These are phyloP conservation scores for Melampsora medusae DNA, from an alignment of 1,284 basidiomycete genomes.

Conservation along the genomic window DNA sequence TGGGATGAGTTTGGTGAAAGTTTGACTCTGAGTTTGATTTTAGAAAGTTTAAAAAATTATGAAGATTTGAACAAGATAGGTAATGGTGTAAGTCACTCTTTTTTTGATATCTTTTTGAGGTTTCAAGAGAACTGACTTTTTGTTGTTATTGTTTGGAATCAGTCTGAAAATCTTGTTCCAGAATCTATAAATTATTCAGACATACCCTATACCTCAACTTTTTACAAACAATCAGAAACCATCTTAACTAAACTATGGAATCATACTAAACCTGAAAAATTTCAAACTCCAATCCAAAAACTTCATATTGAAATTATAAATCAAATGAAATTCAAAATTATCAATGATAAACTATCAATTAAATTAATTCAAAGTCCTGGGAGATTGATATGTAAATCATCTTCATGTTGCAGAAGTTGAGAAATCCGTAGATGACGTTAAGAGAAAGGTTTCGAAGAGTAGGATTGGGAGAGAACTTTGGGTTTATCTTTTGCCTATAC, in stretches of 20 bases:
- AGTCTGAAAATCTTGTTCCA: neutral
- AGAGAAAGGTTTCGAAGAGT: neutral
- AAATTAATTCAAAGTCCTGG: neutral
- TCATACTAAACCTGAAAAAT: neutral
- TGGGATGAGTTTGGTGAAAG: neutral
- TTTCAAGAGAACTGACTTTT: too few species aligned
- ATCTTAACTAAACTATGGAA: neutral
- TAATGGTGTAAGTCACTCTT: neutral
- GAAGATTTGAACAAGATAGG: neutral
- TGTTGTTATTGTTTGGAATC: neutral
- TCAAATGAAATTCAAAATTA: neutral
- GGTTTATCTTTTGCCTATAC: neutral
- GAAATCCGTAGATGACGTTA: neutral
- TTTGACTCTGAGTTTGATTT: neutral
- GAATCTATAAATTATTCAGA: neutral
- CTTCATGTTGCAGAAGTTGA: neutral
- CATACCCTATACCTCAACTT: neutral
- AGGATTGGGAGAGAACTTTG: neutral
- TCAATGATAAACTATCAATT: neutral
- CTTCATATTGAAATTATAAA: neutral
- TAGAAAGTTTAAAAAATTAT: neutral
- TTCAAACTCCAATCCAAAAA: too few species aligned
- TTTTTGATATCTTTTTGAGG: neutral
- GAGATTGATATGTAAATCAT: neutral
- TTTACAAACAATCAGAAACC: neutral